Percentiles rank a stretch among this genome's conserved stretches.
Evolutionary conservation across 495 filamentous ascomycete genomes (phyloP).

Genomic region (Xylaria cubensis): DNA sequence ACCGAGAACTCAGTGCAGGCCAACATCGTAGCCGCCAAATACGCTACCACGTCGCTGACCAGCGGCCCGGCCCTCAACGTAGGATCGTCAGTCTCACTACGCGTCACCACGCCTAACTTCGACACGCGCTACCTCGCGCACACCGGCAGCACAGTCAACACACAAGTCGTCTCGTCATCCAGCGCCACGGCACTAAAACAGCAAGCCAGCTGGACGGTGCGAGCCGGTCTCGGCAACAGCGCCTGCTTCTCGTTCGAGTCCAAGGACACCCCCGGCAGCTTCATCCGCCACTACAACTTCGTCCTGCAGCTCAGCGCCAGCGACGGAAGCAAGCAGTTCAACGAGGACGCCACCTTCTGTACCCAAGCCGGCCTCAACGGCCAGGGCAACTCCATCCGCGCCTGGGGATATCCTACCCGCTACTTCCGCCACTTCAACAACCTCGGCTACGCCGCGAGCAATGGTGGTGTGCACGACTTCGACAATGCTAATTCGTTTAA

Average conservation of each 20-base stretch:
- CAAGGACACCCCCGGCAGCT: conserved; percentile 60
- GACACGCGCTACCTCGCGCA: conserved; percentile 60
- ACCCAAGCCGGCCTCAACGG: conserved; percentile 54
- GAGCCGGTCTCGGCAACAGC: conserved; percentile 58
- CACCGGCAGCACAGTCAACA: conserved; percentile 50
- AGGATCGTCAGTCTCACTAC: conserved; percentile 58
- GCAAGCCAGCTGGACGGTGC: conserved; percentile 62
- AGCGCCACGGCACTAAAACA: conserved; percentile 54
- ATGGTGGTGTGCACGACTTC: conserved; percentile 59
- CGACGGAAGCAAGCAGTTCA: conserved; percentile 59
- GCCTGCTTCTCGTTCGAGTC: conserved; percentile 65
- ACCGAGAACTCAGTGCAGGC: conserved; percentile 64
- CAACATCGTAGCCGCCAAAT: conserved; percentile 63
- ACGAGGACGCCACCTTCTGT: conserved; percentile 65
- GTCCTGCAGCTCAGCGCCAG: conserved; percentile 52
- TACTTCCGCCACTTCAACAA: conserved; percentile 60
- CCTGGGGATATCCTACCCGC: conserved; percentile 64
- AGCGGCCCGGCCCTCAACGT: conserved; percentile 57
- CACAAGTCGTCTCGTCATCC: conserved; percentile 59
- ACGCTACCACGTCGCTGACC: conserved; percentile 50
- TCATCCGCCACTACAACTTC: conserved; percentile 59
- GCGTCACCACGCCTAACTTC: conserved; percentile 57
- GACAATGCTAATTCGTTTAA: conserved; percentile 55
- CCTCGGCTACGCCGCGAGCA: conserved; percentile 55
- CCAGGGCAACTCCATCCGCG: conserved; percentile 54